Percentiles rank a stretch among this genome's conserved stretches.
Evolutionary conservation across 495 filamentous ascomycete genomes (phyloP).

Genomic region (Neurospora sp.): DNA sequence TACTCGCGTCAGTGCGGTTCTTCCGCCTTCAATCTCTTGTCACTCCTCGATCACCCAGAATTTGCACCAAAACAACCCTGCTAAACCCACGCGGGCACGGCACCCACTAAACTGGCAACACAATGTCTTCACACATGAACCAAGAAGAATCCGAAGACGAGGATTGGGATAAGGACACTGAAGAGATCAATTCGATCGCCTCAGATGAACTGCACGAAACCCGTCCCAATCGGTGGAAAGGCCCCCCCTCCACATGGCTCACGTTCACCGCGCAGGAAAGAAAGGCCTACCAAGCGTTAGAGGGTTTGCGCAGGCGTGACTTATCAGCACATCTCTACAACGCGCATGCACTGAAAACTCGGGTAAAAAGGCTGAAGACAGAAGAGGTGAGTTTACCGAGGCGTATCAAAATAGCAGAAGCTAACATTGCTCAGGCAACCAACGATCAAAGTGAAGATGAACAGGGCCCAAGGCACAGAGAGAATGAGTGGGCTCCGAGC

Average conservation of each 20-base stretch:
- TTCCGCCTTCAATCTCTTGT: neutral
- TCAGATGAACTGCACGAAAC: conserved; percentile 26
- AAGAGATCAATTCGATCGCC: conserved; percentile 17
- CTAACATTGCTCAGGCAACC: conserved; percentile 47
- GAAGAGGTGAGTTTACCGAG: conserved; percentile 9
- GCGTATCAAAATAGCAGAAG: conserved; percentile 25
- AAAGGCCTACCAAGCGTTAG: conserved; percentile 44
- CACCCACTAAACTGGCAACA: neutral
- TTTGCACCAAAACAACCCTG: neutral
- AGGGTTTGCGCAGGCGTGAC: conserved; percentile 47
- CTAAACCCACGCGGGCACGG: neutral
- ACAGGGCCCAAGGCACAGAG: neutral
- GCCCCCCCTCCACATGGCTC: conserved; percentile 50
- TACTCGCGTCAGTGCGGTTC: neutral
- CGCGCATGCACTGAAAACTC: conserved; percentile 47
- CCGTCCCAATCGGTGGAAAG: conserved; percentile 43
- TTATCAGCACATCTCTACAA: conserved; percentile 72
- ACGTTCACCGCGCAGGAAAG: conserved; percentile 49
- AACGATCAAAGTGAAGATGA: conserved; percentile 30
- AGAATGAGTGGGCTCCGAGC: conserved; percentile 32
- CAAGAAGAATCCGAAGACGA: neutral
- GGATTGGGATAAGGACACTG: conserved; percentile 13
- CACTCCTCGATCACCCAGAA: neutral
- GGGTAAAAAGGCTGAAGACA: conserved; percentile 22
- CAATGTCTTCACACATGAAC: neutral